Conservation (phyloP, 345 rosid species). For the Dipteronia sinensis region DNA sequence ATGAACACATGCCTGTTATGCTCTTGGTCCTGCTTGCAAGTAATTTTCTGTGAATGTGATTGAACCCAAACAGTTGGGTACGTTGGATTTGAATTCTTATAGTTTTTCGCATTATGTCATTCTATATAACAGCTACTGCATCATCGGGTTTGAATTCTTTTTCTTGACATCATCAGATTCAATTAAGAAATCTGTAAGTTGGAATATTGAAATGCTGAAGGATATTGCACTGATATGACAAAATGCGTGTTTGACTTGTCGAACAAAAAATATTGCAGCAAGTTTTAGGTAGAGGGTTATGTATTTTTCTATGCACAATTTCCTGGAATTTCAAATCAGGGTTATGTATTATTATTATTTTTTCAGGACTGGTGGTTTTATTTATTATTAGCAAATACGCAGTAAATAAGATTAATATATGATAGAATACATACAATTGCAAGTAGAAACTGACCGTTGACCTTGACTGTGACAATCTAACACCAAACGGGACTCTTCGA, state of each 20-base stretch:
- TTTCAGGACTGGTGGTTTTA: too few species aligned
- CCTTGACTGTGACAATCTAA: background rate
- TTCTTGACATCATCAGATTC: background rate
- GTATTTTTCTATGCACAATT: background rate
- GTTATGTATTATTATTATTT: too few species aligned
- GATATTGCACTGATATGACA: background rate
- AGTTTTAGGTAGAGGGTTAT: background rate
- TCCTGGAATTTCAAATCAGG: background rate
- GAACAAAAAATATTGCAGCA: background rate
- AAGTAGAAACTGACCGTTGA: background rate
- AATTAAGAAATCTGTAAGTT: background rate
- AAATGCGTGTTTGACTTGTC: background rate
- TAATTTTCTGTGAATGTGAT: background rate
- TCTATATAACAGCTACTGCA: background rate
- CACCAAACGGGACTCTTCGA: background rate
- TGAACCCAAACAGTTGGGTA: background rate
- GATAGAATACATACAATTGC: background rate
- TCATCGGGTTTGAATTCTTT: background rate
- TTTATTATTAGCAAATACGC: background rate
- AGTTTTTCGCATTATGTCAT: too few species aligned
- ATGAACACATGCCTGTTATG: background rate
- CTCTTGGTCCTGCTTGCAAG: background rate
- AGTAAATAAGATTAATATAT: background rate
- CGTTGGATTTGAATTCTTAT: too few species aligned
- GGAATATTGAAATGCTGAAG: slow-evolving; percentile 9